Evolutionary conservation across 495 filamentous ascomycete genomes (phyloP), one percentile per base, ranked within the genome.

Genomic region (Trichoderma reesei): DNA sequence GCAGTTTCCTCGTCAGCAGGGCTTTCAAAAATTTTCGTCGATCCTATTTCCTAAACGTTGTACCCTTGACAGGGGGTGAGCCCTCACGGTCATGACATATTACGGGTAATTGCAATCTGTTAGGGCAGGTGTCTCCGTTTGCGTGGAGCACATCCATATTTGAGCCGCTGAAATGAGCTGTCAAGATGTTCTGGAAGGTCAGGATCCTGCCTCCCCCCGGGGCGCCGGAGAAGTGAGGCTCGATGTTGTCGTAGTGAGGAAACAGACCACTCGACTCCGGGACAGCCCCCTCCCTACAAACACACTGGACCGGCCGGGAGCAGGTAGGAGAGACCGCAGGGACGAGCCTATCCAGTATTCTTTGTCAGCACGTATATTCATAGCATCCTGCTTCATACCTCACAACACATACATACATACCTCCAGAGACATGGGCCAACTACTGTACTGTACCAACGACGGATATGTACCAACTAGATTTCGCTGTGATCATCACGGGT

Each of bases 131-230:
- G n/a, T n/a, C n/a, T n/a, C 13, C 18, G 46, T 51, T 18, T 8
- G 31, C 51, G 51, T 56, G 51, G 51, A 56, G 51, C 51, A 56
- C n/a, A n/a, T n/a, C n/a, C n/a, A n/a, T 33, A 56, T 33, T n/a
- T 56, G 26, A 26, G 51, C n/a, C 51, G 1, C 34, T 56, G 51
- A 56, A 56, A 56, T 56, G 26, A 56, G 26, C 20, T 56, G 51
- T 56, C 51, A 56, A 56, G 51, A 56, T 56, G 51, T 56, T 56
- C 51, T 56, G 31, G 51, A 56, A 56, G 51, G 51, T 34, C 20
- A n/a, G 20, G 7, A n/a, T 7, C 44, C 44, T n/a, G 14, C 5
- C 44, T 5, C 44, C 13, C n/a, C n/a, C n/a, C n/a, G n/a, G n/a
- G n/a, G n/a, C n/a, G n/a, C n/a, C n/a, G n/a, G n/a, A n/a, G n/a